Base-by-base conservation (phyloP, 148 eudicot genomes). In the Spergularia marina region DNA sequence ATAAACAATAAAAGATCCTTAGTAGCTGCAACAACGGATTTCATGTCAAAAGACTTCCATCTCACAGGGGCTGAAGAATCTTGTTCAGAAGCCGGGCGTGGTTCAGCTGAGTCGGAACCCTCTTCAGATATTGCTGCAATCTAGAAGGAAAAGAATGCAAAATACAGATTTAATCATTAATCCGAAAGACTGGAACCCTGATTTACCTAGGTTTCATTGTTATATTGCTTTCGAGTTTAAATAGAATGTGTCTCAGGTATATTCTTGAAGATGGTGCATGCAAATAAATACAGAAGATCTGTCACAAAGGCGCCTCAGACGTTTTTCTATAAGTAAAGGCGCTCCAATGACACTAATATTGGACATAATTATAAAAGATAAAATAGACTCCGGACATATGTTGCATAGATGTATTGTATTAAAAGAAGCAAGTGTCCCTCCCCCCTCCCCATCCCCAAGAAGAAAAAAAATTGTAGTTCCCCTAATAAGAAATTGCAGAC, bases 101-200 rank as follows among this genome's bases (percentile, higher is more conserved):
- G 82, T 70, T 66, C 87, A 61, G 72, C 80, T 12, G 94, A 81
- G 73, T 87, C 91, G 23, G 94, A 80, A 58, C 85, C 79, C 77
- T 90, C 91, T 70, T 90, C 81, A 80, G 99, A 89, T 83, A 95
- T 95, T 78, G 99, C 99, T 58, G 84, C 88, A 70, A 95, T 83
- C 99, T 95, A 86, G 68, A 79, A 81, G 57, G 73, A 71, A 82
- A 9, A 36, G n/a, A 34, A 53, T 41, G 36, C 47, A 70, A 7
- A 70, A 69, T 25, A 34, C 60, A 53, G 59, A 21, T 20, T 81
- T 60, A 71, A 62, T 30, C 16, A 58, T 49, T 64, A 40, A 69
- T 12, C 17, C 36, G 18, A 53, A 53, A 70, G 15, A 57, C 40
- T 62, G 56, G 14, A 23, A 12, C 54, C 16, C 71, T 49, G 56